Evolutionary conservation across 352 stramenopile species (phyloP).

Genomic region (Phytophthora agathidicida): DNA sequence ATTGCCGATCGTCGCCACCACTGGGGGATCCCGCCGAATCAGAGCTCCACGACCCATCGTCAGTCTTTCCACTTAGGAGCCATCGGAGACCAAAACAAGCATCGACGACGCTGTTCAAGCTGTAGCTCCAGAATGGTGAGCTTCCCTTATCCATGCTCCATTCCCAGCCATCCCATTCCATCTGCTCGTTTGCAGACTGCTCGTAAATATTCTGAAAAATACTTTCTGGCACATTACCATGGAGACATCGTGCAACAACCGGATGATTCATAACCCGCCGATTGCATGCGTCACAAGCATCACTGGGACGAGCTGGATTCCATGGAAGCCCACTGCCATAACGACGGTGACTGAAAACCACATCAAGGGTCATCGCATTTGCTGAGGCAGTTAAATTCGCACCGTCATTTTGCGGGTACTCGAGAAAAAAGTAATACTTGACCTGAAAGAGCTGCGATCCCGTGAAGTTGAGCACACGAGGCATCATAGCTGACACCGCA

Average conservation of each 20-base stretch:
- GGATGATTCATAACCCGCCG: constrained; percentile 20
- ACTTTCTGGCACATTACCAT: constrained; percentile 24
- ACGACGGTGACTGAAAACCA: constrained; percentile 37
- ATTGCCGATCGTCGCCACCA: not conserved
- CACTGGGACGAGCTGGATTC: constrained; percentile 28
- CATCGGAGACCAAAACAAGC: constrained; percentile 26
- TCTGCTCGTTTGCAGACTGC: constrained; percentile 3
- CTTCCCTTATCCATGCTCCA: not conserved
- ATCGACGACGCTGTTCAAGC: constrained; percentile 17
- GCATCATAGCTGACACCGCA: constrained; percentile 34
- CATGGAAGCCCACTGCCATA: constrained; percentile 44
- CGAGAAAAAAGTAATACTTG: constrained; percentile 39
- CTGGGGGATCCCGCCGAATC: constrained; percentile 2
- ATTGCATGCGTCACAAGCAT: constrained; percentile 25
- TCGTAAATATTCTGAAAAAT: constrained; percentile 29
- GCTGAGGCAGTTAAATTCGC: constrained; percentile 3
- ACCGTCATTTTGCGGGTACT: constrained; percentile 21
- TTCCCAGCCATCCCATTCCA: constrained; percentile 24
- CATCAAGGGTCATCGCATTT: constrained; percentile 27
- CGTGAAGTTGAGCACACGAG: constrained; percentile 47
- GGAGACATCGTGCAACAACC: constrained; percentile 31
- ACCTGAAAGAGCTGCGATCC: constrained; percentile 52
- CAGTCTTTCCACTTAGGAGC: constrained; percentile 18
- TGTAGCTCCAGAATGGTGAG: not conserved
- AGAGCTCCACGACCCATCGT: constrained; percentile 17